phyloP scores from a whole-genome alignment of 2,329 filamentous ascomycete genomes.

The Cladophialophora carrionii region DNA sequence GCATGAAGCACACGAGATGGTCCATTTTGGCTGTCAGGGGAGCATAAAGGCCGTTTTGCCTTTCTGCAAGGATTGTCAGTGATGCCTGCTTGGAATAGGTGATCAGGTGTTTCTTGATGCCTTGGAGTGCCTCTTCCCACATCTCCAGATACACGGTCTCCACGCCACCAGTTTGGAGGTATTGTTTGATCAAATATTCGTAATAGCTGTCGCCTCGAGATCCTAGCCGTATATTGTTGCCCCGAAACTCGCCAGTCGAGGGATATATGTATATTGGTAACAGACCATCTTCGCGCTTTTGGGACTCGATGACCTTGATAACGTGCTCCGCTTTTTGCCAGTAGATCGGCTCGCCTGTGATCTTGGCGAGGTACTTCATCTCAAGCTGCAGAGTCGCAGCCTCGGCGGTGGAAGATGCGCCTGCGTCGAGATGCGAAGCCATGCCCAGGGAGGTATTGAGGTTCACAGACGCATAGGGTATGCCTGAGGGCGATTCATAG shows the following conservation, averaged over 20 bases:
- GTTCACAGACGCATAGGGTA: constrained; percentile 90
- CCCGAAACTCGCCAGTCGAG: constrained; percentile 75
- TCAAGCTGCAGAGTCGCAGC: constrained; percentile 90
- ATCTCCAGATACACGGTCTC: constrained; percentile 86
- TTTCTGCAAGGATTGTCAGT: constrained; percentile 88
- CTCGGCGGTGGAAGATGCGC: constrained; percentile 92
- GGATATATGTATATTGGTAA: constrained; percentile 91
- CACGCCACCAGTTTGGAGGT: constrained; percentile 85
- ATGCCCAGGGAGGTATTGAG: constrained; percentile 76
- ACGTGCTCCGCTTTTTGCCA: constrained; percentile 92
- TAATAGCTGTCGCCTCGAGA: constrained; percentile 98
- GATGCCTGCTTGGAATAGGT: constrained; percentile 80
- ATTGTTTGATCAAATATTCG: constrained; percentile 98
- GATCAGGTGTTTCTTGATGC: constrained; percentile 87
- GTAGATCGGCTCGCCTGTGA: constrained; percentile 89
- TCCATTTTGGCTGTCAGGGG: constrained; percentile 89
- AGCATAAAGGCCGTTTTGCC: constrained; percentile 70
- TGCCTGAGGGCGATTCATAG: constrained; percentile 82
- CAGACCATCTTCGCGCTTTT: constrained; percentile 76
- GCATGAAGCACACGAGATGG: constrained; percentile 96
- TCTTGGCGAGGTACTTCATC: constrained; percentile 93
- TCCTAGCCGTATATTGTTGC: constrained; percentile 84
- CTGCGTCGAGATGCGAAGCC: constrained; percentile 78
- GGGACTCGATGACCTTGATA: constrained; percentile 86
- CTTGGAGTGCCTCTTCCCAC: constrained; percentile 84